Base-by-base conservation (phyloP, 148 eudicot species). In the Diospyros kaki region DNA sequence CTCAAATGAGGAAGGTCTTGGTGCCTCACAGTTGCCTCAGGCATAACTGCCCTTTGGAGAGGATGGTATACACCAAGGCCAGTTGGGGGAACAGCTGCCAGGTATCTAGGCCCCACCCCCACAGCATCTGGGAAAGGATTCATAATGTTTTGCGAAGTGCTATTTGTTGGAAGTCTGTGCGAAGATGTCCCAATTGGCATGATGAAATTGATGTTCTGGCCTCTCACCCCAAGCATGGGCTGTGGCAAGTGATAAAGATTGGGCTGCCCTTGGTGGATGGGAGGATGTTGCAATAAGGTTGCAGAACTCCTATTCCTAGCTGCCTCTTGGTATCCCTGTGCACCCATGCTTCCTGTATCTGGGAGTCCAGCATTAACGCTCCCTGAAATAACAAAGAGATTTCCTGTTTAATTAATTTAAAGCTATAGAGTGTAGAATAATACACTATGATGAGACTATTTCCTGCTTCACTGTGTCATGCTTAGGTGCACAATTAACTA, bases 1-100 rank as follows among this genome's bases (percentile, higher is more conserved):
- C 91, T 87, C 77, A 92, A 74, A 70, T 84, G 91, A 72, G 96
- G 97, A 82, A 90, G 73, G 74, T 80, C 80, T n/a, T 82, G 93
- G 46, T 82, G 93, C 80, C 97, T 86, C 48, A 86, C 75, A 77
- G 81, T 77, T 51, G 81, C 76, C 38, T 83, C 96, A 77, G 87
- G 83, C 18, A 82, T 76, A 60, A 79, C 42, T 56, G 82, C 83
- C 82, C 97, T 84, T 76, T 83, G 85, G 53, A 87, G 91, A 72
- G 95, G 88, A 54, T 84, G 80, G 78, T 86, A 86, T 46, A 92
- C 72, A 80, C 92, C 85, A 72, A 87, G 66, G 68, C 92, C 94
- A 18, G 89, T 84, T 58, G 90, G 86, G 62, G 84, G 85, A 72
- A 81, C 71, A 58, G 81, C 82, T 51, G 77, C 86, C 51, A 68